These are phyloP conservation scores for Aspergillus mulundensis DNA, from an alignment of 495 filamentous ascomycete species.

Conservation along the genomic window DNA sequence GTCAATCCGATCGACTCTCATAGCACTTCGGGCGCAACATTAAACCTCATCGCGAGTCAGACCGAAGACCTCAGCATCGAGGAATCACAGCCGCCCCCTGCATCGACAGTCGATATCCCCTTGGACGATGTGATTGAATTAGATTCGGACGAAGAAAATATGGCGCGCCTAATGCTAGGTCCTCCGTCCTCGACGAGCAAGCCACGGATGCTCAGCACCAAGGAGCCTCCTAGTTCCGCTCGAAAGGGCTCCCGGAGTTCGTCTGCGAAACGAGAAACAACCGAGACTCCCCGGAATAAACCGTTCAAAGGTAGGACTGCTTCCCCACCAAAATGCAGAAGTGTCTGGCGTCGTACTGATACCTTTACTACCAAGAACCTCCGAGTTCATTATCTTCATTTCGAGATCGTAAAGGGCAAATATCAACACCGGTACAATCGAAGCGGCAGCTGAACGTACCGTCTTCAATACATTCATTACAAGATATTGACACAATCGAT, in stretches of 20 bases:
- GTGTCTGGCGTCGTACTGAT: background rate
- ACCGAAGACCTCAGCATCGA: constrained; percentile 5
- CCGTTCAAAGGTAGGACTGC: constrained; percentile 22
- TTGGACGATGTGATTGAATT: constrained; percentile 25
- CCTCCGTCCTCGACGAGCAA: constrained; percentile 47
- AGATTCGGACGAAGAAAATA: constrained; percentile 34
- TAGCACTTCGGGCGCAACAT: background rate
- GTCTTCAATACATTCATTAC: constrained; percentile 27
- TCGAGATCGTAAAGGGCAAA: constrained; percentile 11
- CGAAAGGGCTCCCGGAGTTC: constrained; percentile 21
- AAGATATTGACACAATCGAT: constrained; percentile 60
- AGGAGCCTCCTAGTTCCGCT: constrained; percentile 17
- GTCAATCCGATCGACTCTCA: constrained; percentile 2
- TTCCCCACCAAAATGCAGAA: background rate
- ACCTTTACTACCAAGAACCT: constrained; percentile 22
- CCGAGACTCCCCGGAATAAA: constrained; percentile 9
- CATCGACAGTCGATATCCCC: background rate
- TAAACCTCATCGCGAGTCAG: constrained; percentile 4
- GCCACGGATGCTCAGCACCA: constrained; percentile 42
- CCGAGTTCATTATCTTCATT: constrained; percentile 26
- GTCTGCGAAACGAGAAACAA: constrained; percentile 25
- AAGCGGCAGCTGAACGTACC: constrained; percentile 20
- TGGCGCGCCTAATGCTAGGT: constrained; percentile 54
- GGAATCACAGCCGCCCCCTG: constrained; percentile 8
- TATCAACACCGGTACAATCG: constrained; percentile 23